phyloP scores from a whole-genome alignment of 345 rosid genomes.

The Eutrema heterophyllum region DNA sequence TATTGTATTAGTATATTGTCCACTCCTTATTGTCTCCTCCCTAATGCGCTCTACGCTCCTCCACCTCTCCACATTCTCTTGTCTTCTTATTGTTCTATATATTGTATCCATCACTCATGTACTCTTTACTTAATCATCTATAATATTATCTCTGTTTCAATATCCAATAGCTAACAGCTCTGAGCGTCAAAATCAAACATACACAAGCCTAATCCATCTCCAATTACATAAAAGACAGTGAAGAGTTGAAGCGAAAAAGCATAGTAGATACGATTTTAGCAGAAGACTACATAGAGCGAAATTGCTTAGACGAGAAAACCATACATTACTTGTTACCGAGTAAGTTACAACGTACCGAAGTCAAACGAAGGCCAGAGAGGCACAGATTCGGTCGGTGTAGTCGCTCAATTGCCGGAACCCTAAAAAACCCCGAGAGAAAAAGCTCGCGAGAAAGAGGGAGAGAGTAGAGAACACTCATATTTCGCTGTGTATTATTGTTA shows the following conservation, averaged over 20 bases:
- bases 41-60: too few species aligned
- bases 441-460: conserved; percentile 14
- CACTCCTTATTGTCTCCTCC: too few species aligned
- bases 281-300: not conserved
- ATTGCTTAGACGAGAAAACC: not conserved
- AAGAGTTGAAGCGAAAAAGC: not conserved
- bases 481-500: too few species aligned
- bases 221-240: not conserved
- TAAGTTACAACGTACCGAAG: conserved; percentile 4
- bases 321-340: not conserved
- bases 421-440: conserved; percentile 27
- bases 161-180: not conserved
- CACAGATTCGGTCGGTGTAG: not conserved
- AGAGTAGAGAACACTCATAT: too few species aligned
- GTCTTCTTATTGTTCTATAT: too few species aligned
- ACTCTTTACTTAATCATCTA: too few species aligned
- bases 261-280: not conserved
- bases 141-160: too few species aligned
- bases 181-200: not conserved
- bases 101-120: too few species aligned
- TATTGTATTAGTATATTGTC: too few species aligned
- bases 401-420: conserved; percentile 17
- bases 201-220: not conserved
- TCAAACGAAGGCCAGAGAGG: not conserved
- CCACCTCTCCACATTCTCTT: too few species aligned